Evolutionary conservation across 306 rosid genomes (phyloP).

Genomic region (Fragaria vesca): DNA sequence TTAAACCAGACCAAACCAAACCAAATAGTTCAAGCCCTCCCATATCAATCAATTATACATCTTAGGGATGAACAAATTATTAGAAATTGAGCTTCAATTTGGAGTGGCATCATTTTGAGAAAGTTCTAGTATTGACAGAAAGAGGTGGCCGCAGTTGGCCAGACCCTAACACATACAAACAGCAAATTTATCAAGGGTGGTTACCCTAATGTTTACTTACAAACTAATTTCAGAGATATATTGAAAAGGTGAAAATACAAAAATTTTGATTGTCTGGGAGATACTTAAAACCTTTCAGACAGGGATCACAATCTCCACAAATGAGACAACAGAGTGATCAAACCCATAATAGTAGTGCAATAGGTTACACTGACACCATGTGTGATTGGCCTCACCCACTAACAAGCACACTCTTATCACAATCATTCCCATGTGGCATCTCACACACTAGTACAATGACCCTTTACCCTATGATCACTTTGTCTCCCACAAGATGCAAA

Average conservation of each 20-base stretch:
- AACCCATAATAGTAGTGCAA: too few species aligned
- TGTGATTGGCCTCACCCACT: too few species aligned
- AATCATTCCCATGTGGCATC: too few species aligned
- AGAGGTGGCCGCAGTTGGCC: background rate
- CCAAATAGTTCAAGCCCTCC: background rate
- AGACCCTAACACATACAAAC: background rate
- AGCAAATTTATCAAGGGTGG: background rate
- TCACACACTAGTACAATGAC: too few species aligned
- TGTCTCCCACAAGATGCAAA: too few species aligned
- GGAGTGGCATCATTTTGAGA: background rate
- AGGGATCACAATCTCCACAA: background rate
- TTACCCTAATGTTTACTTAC: background rate
- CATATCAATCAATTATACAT: background rate
- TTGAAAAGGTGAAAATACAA: background rate
- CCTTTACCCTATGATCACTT: too few species aligned
- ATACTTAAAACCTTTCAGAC: background rate
- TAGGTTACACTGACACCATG: too few species aligned
- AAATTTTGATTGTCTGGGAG: background rate
- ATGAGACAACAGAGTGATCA: too few species aligned
- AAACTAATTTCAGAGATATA: background rate
- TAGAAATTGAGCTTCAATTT: background rate
- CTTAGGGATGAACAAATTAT: too few species aligned
- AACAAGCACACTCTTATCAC: too few species aligned
- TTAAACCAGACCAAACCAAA: background rate
- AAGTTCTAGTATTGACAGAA: background rate